Percentiles rank a stretch among this genome's conserved stretches.
phyloP scores from a whole-genome alignment of 2,329 filamentous ascomycete species.

The Alternaria brassicae region DNA sequence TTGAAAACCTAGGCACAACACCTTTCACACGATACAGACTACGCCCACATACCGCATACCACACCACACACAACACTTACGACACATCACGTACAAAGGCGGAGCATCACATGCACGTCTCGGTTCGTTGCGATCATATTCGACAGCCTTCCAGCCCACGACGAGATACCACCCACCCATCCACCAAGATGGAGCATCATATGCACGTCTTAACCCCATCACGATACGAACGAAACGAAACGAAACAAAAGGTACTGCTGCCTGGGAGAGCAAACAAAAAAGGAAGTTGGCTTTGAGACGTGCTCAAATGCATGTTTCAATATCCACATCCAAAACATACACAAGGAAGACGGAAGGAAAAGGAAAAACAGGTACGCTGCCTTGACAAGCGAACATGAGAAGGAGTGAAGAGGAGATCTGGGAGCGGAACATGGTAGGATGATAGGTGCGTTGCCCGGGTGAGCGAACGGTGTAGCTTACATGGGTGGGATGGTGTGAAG shows the following conservation, averaged over 20 bases:
- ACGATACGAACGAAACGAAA: background rate
- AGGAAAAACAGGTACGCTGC: background rate
- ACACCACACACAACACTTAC: background rate
- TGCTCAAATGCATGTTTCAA: background rate
- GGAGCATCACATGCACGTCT: background rate
- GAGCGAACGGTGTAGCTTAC: background rate
- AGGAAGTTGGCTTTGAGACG: background rate
- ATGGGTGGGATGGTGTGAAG: background rate
- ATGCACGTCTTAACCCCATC: background rate
- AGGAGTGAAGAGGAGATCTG: background rate
- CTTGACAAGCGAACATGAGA: background rate
- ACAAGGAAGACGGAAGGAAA: background rate
- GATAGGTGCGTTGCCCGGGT: background rate
- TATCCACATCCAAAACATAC: background rate
- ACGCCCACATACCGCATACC: background rate
- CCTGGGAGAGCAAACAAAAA: background rate
- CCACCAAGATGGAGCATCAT: background rate
- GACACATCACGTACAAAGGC: background rate
- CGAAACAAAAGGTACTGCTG: background rate
- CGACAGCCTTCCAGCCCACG: background rate
- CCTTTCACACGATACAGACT: background rate
- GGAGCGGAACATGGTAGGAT: background rate
- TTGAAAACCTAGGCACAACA: background rate
- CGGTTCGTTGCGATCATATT: background rate
- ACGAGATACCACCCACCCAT: background rate